Percentiles rank a stretch among this genome's conserved stretches.
Conservation (phyloP, 768 basidiomycete genomes). For the Nidula microcarpa region DNA sequence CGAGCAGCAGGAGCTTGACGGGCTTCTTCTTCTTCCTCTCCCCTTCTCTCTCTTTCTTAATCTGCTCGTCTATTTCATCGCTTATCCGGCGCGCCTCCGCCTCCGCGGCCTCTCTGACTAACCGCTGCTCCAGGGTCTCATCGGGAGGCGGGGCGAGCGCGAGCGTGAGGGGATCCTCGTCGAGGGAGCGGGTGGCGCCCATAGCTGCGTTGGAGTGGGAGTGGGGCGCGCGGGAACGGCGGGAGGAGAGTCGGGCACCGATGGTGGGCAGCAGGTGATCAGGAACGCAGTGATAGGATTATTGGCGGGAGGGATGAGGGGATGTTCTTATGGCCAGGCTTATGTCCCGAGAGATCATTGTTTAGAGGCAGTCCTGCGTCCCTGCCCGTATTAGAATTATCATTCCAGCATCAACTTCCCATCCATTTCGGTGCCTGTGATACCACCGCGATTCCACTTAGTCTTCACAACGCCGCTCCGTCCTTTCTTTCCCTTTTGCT, state of each 20-base stretch:
- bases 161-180: constrained; percentile 61
- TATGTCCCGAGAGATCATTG: no score
- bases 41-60: constrained; percentile 55
- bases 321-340: no score
- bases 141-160: constrained; percentile 61
- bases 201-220: not conserved
- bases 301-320: no score
- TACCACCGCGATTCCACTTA: no score
- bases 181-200: constrained; percentile 17
- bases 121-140: constrained; percentile 57
- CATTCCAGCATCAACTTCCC: no score
- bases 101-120: constrained; percentile 55
- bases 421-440: no score
- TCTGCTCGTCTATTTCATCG: constrained; percentile 74
- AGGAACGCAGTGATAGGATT: no score
- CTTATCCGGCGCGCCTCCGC: constrained; percentile 59
- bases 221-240: not conserved
- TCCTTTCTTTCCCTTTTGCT: no score
- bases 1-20: constrained; percentile 72
- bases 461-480: no score
- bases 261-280: no score
- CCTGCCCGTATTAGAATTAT: no score
- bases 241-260: not conserved
- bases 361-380: no score
- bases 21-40: constrained; percentile 63